These are phyloP conservation scores for Pythium aquatile DNA, from an alignment of 352 stramenopile species.

Conservation along the genomic window DNA sequence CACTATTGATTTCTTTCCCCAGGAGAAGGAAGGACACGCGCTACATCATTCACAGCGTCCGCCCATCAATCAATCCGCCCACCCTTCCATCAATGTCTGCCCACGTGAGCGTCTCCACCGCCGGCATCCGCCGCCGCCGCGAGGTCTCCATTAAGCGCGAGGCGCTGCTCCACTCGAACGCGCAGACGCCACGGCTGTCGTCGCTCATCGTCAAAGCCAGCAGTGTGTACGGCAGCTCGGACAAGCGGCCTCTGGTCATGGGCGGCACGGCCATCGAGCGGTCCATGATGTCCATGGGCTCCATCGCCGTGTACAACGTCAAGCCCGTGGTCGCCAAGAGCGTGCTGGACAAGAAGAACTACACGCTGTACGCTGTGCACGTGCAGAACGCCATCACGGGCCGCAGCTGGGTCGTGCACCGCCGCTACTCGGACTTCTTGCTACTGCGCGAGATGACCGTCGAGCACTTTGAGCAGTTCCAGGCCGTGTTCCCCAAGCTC, in stretches of 20 bases:
- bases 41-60: background rate
- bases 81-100: constrained; percentile 5
- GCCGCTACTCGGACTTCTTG: constrained; percentile 40
- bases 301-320: constrained; percentile 36
- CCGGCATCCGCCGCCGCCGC: constrained; percentile 4
- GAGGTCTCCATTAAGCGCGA: constrained; percentile 9
- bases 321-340: constrained; percentile 29
- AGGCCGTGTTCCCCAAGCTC: constrained; percentile 29
- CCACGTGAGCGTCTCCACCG: constrained; percentile 8
- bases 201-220: constrained; percentile 23
- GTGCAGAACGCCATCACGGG: constrained; percentile 43
- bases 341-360: constrained; percentile 19
- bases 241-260: constrained; percentile 31
- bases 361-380: constrained; percentile 37
- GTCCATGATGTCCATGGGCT: constrained; percentile 33
- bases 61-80: background rate
- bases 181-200: constrained; percentile 11
- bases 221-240: constrained; percentile 24
- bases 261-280: constrained; percentile 31
- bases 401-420: constrained; percentile 38
- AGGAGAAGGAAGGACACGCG: too few species aligned
- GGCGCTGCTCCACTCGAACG: background rate
- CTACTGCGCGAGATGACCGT: constrained; percentile 27
- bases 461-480: constrained; percentile 31
- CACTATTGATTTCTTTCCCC: background rate